phyloP scores from a whole-genome alignment of 2,329 filamentous ascomycete genomes.

The Lecanicillium sp. region DNA sequence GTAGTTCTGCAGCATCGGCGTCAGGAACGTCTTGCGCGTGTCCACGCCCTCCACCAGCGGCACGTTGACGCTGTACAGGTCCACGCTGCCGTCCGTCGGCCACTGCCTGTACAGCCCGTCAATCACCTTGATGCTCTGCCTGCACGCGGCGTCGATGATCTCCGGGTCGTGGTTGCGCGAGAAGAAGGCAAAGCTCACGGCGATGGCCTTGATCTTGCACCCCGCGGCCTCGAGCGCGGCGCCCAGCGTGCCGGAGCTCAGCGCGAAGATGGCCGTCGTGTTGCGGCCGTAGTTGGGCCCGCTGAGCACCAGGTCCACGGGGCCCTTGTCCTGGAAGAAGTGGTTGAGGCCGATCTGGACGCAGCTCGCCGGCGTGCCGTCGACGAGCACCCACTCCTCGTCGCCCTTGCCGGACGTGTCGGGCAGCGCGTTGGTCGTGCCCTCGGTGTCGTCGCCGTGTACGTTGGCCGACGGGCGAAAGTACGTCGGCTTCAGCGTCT shows the following conservation, averaged over 20 bases:
- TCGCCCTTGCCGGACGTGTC: constrained; percentile 47
- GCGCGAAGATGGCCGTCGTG: constrained; percentile 70
- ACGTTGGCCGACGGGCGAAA: constrained; percentile 56
- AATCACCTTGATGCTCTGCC: constrained; percentile 69
- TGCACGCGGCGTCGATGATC: constrained; percentile 71
- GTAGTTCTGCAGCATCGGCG: constrained; percentile 81
- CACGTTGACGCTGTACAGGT: constrained; percentile 89
- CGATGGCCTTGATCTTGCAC: constrained; percentile 65
- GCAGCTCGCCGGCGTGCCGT: constrained; percentile 75
- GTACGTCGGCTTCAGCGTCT: constrained; percentile 77
- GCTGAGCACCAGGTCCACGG: constrained; percentile 70
- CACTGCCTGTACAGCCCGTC: constrained; percentile 74
- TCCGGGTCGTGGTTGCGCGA: constrained; percentile 73
- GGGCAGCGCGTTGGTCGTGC: constrained; percentile 54
- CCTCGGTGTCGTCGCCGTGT: constrained; percentile 45
- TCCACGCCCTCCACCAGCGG: constrained; percentile 75
- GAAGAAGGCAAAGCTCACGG: constrained; percentile 87
- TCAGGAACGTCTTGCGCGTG: constrained; percentile 68
- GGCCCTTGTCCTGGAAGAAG: constrained; percentile 65
- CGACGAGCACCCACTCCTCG: constrained; percentile 76
- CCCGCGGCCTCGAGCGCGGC: constrained; percentile 72
- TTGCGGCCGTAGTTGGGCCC: constrained; percentile 83
- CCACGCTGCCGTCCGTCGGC: constrained; percentile 58
- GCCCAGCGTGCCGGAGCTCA: constrained; percentile 72
- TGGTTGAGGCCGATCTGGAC: constrained; percentile 79